phyloP scores from a whole-genome alignment of 352 stramenopile genomes.

The Phytophthora melonis region DNA sequence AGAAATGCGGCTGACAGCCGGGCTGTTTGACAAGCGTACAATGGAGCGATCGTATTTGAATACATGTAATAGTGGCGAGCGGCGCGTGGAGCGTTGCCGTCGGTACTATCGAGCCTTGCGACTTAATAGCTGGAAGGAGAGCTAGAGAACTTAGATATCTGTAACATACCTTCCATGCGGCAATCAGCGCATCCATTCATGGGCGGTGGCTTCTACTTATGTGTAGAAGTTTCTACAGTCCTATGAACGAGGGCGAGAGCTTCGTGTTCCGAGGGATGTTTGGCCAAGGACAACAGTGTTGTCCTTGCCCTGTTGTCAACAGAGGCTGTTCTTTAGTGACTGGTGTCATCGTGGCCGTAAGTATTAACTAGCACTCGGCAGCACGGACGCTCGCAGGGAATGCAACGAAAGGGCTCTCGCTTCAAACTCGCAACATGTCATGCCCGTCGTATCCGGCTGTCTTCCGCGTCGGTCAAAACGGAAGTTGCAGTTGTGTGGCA shows the following conservation, averaged over 20 bases:
- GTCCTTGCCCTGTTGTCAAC: too few species aligned
- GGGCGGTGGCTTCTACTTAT: not conserved
- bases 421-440: not conserved
- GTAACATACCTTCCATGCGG: too few species aligned
- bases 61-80: too few species aligned
- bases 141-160: not conserved
- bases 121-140: not conserved
- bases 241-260: not conserved
- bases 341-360: not conserved
- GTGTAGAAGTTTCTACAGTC: not conserved
- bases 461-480: not conserved
- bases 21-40: not conserved
- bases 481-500: slow-evolving; percentile 31
- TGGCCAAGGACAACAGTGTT: too few species aligned
- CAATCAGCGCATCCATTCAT: not conserved
- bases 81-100: not conserved
- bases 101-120: not conserved
- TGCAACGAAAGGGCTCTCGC: not conserved
- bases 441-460: not conserved
- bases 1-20: too few species aligned
- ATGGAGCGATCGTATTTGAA: not conserved
- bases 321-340: too few species aligned
- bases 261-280: not conserved
- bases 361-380: not conserved
- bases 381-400: not conserved